Evolutionary conservation across 305 asterid genomes (phyloP), one percentile per base, ranked within the genome.

Genomic region (Fraxinus paxiana): DNA sequence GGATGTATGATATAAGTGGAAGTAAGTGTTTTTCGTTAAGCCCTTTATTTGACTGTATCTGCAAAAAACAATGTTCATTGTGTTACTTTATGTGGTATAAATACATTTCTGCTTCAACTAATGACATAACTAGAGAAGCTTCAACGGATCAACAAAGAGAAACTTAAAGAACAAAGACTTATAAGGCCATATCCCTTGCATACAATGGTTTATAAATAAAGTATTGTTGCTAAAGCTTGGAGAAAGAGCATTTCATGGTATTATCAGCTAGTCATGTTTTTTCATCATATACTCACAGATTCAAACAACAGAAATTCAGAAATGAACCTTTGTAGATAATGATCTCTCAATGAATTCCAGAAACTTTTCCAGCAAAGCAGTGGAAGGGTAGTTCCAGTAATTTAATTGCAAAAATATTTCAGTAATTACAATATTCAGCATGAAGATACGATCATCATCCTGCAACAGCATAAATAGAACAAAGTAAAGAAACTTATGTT

Each of bases 301-400:
- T 63, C 63, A 80, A 30, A 78, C 28, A 81, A 63, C 17, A 81
- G 72, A 65, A 75, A 61, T 51, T 73, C 31, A 74, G 43, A 82
- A 78, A 82, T 81, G 75, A 85, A 96, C 99, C 98, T 93, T 89
- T 82, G 82, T 84, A 54, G 80, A 75, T 56, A 96, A 87, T 56
- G 98, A 87, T 78, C 86, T 85, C 83, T 92, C 97, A 43, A 93
- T 87, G 90, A 94, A 94, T 86, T 83, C 94, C 85, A 96, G 88
- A 83, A 94, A 87, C 76, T 82, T 92, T 77, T 89, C 98, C 89
- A 91, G 71, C 81, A 90, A 87, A 78, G 87, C 84, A 82, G 89
- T 80, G 75, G 92, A 86, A 56, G 86, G 83, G 78, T 74, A 41
- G 71, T 74, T 82, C 89, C 90, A 86, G 73, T 89, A 84, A 84